Conservation (phyloP, 2,329 filamentous ascomycete species). For the Orbilia ellipsospora region DNA sequence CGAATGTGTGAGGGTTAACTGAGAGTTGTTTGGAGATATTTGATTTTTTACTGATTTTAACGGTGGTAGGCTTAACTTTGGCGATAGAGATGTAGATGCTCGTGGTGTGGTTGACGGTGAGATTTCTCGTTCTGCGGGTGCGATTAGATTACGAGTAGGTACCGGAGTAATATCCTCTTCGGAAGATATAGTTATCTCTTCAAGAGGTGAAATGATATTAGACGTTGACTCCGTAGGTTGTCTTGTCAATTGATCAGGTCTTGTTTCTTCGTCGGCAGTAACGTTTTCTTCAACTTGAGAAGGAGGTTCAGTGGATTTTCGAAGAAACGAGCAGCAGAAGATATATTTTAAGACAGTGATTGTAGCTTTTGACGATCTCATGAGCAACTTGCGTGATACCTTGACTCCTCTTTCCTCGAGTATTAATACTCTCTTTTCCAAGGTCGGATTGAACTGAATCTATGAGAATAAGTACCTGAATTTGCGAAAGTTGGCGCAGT, state of each 20-base stretch:
- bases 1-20: not conserved
- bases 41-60: not conserved
- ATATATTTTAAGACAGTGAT: not conserved
- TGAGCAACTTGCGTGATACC: not conserved
- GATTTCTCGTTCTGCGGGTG: constrained; percentile 2
- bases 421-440: constrained; percentile 5
- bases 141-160: not conserved
- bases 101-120: constrained; percentile 7
- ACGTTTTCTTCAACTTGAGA: constrained; percentile 1
- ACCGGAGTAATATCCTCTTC: constrained; percentile 4
- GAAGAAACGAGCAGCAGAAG: constrained; percentile 16
- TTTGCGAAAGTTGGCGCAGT: not conserved
- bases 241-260: not conserved
- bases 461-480: not conserved
- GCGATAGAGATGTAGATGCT: not conserved
- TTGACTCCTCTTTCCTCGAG: not conserved
- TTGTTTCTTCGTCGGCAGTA: not conserved
- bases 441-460: not conserved
- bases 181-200: not conserved
- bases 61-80: not conserved
- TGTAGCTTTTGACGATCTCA: constrained; percentile 6
- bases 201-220: constrained; percentile 12
- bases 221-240: constrained; percentile 10
- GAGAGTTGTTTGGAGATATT: not conserved
- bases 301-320: not conserved